Base-by-base conservation (phyloP, 2,329 filamentous ascomycete genomes). In the Pseudogymnoascus sp. region DNA sequence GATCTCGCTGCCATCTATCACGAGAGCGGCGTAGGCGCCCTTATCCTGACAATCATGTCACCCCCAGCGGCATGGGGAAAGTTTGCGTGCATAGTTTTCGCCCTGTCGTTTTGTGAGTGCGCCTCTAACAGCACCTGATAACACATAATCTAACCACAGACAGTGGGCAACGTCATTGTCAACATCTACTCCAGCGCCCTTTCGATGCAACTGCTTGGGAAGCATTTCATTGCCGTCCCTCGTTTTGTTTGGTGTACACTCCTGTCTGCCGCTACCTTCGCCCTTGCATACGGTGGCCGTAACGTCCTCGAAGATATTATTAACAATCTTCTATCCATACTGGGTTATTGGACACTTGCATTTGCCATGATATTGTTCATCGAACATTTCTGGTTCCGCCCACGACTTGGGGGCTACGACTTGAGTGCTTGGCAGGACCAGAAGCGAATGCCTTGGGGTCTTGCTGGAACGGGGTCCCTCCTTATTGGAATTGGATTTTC, bases 331-430 rank as follows among this genome's bases (percentile, higher is more conserved):
- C 61, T 70, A 5, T 62, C 65, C 11, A 62, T 70, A 7, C 31
- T 70, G 11, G 69, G 69, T 39, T 70, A 70, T 51, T 70, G 68
- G 68, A 69, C 68, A 8, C 60, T 70, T 7, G 61, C 66, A 11
- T 70, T 69, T 51, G 64, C 54, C 0, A 12, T 65, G 21, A 67
- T 70, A 34, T 57, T 70, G 5, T 62, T 64, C 37, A 63, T 68
- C 14, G 68, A 70, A 31, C 61, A 65, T 39, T 67, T 64, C 51
- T 64, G 40, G n/a, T 69, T 69, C 62, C 67, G 68, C 5, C 68
- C 63, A 4, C 59, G 62, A 4, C 59, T 65, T 12, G 65, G 67
- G 14, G 67, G 67, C 1, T 69, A 69, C 37, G 68, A 69, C 29
- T 54, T 69, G 3, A 64, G 63, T 5, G 68, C 62, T 10, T 69